Percentiles rank a stretch among this genome's conserved stretches.
Evolutionary conservation across 352 stramenopile genomes (phyloP).

Genomic region (Pythium myriotylum): DNA sequence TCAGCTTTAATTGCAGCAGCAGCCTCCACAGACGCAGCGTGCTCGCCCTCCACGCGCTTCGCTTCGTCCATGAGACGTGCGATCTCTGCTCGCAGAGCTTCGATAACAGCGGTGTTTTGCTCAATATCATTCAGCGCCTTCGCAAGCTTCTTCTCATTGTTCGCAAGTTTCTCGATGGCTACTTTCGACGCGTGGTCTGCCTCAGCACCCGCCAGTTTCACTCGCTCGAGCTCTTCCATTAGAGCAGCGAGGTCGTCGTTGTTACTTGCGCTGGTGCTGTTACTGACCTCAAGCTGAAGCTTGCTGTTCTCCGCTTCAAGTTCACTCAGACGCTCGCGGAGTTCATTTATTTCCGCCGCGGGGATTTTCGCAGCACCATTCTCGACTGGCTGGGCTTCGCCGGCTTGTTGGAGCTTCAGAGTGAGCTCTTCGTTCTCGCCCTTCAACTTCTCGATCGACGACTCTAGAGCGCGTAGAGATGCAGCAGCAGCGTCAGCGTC

Average conservation of each 20-base stretch:
- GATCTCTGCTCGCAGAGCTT: conserved; percentile 24
- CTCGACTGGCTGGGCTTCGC: not conserved
- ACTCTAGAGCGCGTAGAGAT: conserved; percentile 3
- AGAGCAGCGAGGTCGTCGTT: conserved; percentile 32
- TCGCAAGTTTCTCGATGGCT: conserved; percentile 39
- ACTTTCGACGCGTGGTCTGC: conserved; percentile 40
- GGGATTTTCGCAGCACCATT: not conserved
- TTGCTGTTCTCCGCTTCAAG: conserved; percentile 14
- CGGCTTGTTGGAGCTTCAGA: not conserved
- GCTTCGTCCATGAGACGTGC: conserved; percentile 21
- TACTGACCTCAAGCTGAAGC: conserved; percentile 12
- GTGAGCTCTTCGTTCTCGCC: conserved; percentile 11
- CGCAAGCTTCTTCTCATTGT: conserved; percentile 17
- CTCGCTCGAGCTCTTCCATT: conserved; percentile 61
- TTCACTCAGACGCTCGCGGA: conserved; percentile 13
- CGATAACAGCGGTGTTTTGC: conserved; percentile 28
- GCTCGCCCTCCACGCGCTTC: conserved; percentile 14
- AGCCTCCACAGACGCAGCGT: not conserved
- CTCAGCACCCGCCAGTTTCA: conserved; percentile 61
- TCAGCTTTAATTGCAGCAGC: conserved; percentile 14
- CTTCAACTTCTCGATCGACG: conserved; percentile 3
- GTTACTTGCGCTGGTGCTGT: not conserved
- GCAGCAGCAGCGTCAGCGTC: conserved; percentile 4
- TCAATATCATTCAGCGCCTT: conserved; percentile 26
- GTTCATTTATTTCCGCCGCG: not conserved